Conservation (phyloP, 78 protist species). For the Mantamonas sphyraenae region DNA sequence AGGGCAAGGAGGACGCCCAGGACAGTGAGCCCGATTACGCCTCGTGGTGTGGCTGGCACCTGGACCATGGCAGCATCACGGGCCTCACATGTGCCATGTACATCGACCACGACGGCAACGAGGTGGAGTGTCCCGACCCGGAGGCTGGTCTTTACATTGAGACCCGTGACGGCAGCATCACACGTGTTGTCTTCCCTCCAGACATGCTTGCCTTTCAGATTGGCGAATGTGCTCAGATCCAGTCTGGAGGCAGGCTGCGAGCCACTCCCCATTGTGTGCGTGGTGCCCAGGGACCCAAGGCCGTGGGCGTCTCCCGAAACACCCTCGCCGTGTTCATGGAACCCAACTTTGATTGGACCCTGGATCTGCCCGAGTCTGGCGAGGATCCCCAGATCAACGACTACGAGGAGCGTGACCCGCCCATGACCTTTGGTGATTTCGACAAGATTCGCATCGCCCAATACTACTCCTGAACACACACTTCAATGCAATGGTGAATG, state of each 20-base stretch:
- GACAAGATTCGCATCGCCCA: too few relatives aligned
- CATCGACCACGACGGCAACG: not conserved
- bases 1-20: not conserved
- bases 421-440: too few relatives aligned
- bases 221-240: conserved; percentile 36
- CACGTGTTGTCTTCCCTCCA: not conserved
- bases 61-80: not conserved
- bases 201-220: conserved; percentile 40
- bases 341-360: not conserved
- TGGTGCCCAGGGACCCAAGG: too few relatives aligned
- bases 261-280: conserved; percentile 45
- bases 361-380: not conserved
- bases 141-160: not conserved
- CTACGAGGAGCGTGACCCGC: too few relatives aligned
- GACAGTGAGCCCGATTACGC: not conserved
- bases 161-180: not conserved
- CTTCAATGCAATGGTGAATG: too few relatives aligned
- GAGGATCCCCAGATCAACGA: not conserved
- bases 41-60: conserved; percentile 9
- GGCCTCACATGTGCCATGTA: conserved; percentile 2
- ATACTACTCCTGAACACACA: too few relatives aligned
- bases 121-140: not conserved
- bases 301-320: conserved; percentile 6
- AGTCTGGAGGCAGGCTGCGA: conserved; percentile 32
- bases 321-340: conserved; percentile 13